phyloP scores from a whole-genome alignment of 2,329 filamentous ascomycete species.

The Ophiocordyceps robertsii region DNA sequence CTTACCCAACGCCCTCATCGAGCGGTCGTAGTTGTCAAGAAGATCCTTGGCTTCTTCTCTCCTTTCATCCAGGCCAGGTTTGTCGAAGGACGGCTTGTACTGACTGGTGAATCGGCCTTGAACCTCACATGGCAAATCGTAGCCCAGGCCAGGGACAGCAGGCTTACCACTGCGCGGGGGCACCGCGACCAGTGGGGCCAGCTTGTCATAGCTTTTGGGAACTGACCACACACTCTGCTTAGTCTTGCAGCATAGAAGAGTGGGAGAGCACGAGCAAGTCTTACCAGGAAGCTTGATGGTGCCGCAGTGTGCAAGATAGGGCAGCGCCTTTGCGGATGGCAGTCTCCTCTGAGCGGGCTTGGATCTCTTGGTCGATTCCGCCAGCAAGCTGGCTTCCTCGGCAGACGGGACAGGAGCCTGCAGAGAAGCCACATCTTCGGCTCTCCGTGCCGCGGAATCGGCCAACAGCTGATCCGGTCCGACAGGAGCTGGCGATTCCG shows the following conservation, averaged over 20 bases:
- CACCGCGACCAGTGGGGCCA: conserved; percentile 27
- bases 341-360: conserved; percentile 23
- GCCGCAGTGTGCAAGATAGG: conserved; percentile 22
- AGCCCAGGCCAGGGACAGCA: conserved; percentile 24
- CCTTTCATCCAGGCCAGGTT: conserved; percentile 26
- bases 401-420: conserved; percentile 15
- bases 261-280: not conserved
- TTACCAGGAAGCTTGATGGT: conserved; percentile 25
- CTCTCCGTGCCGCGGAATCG: conserved; percentile 14
- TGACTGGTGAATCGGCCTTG: conserved; percentile 27
- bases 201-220: conserved; percentile 31
- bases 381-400: conserved; percentile 21
- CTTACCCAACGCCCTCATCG: conserved; percentile 27
- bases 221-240: conserved; percentile 6
- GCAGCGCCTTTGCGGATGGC: conserved; percentile 24
- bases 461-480: conserved; percentile 13
- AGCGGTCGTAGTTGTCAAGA: conserved; percentile 26
- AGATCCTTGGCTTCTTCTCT: conserved; percentile 24
- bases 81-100: conserved; percentile 25
- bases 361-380: conserved; percentile 22
- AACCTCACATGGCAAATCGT: conserved; percentile 27
- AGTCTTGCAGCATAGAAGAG: not conserved
- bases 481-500: conserved; percentile 11
- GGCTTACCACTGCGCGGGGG: conserved; percentile 23
- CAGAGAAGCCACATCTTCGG: conserved; percentile 21